Conservation (phyloP, 1,284 basidiomycete genomes). For the Heterobasidion irregulare region DNA sequence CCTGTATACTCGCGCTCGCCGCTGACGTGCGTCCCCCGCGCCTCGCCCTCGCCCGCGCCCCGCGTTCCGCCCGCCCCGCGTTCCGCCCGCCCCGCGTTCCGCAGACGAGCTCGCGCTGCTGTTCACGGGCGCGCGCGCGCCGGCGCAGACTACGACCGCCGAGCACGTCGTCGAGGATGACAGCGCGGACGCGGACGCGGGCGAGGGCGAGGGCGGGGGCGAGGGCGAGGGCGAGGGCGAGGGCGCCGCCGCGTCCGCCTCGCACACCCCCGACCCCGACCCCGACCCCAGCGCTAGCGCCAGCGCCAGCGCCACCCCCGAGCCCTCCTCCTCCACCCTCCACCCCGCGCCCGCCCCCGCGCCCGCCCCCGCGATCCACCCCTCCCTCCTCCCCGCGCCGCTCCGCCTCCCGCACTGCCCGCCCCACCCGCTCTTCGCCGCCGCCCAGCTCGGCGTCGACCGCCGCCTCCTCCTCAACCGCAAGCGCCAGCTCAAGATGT, state of each 20-base stretch:
- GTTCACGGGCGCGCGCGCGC: constrained; percentile 57
- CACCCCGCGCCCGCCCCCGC: background rate
- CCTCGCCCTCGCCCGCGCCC: too few relatives aligned
- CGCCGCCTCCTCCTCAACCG: constrained; percentile 86
- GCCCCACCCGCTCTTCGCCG: constrained; percentile 42
- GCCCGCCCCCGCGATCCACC: background rate
- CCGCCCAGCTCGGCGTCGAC: constrained; percentile 80
- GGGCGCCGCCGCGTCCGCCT: background rate
- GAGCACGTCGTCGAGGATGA: constrained; percentile 25
- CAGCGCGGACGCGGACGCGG: constrained; percentile 8
- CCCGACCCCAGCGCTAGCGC: background rate
- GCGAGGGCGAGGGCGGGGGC: too few relatives aligned
- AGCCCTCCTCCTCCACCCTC: background rate
- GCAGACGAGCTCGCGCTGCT: constrained; percentile 76
- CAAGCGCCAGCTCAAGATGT: constrained; percentile 92
- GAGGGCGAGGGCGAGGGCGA: too few relatives aligned
- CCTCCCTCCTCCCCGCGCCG: background rate
- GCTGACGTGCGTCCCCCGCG: too few relatives aligned
- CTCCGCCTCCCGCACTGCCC: constrained; percentile 21
- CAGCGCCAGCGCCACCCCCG: background rate
- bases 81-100: too few relatives aligned
- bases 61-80: too few relatives aligned
- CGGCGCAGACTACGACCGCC: constrained; percentile 15
- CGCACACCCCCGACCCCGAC: constrained; percentile 8
- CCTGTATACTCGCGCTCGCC: too few relatives aligned